A percentile compares a stretch with the other conserved stretches of the same genome.
Conservation (phyloP, 148 eudicot genomes). For the Chenopodium berlandieri region DNA sequence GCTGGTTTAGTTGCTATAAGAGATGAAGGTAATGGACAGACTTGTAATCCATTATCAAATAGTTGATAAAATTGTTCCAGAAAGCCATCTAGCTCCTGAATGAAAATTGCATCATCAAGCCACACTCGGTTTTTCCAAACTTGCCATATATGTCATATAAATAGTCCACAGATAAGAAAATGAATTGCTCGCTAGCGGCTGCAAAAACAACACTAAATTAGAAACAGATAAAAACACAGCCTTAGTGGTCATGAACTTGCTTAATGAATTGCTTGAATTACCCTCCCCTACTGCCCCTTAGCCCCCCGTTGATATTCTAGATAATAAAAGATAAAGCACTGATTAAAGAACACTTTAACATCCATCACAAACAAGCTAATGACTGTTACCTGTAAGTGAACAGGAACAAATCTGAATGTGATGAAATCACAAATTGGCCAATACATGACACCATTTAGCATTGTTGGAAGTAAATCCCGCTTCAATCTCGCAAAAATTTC, state of each 20-base stretch:
- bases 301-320: background rate
- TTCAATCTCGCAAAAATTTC: slow-evolving; percentile 74
- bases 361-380: background rate
- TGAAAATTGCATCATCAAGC: background rate
- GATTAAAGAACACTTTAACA: background rate
- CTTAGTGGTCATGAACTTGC: too few species aligned
- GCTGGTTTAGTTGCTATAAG: background rate
- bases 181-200: slow-evolving; percentile 84
- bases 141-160: slow-evolving; percentile 91
- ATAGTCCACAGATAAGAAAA: slow-evolving; percentile 88
- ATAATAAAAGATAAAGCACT: background rate
- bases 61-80: slow-evolving; percentile 1
- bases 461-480: slow-evolving; percentile 77
- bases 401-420: slow-evolving; percentile 84
- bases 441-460: slow-evolving; percentile 74
- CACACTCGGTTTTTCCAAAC: slow-evolving; percentile 53
- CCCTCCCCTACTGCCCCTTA: background rate
- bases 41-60: background rate
- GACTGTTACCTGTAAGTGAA: slow-evolving; percentile 72
- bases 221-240: background rate
- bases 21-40: slow-evolving; percentile 5
- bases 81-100: slow-evolving; percentile 8
- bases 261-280: too few species aligned
- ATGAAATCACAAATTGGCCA: slow-evolving; percentile 94
- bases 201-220: slow-evolving; percentile 22